phyloP scores from a whole-genome alignment of 2,329 filamentous ascomycete species.

The Penicillium concentricum region DNA sequence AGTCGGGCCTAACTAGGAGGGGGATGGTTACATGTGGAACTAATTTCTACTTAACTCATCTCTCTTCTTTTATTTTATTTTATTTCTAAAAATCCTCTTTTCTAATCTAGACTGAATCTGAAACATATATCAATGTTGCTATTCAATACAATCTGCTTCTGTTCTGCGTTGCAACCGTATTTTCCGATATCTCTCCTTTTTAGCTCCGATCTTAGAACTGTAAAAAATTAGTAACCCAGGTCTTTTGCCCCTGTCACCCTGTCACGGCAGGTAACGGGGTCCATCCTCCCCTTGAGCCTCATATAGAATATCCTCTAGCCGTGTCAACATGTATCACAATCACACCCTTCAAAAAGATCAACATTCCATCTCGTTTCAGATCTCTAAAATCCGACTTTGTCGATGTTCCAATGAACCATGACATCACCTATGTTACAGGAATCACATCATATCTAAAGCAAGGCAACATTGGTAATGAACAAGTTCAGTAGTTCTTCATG shows the following conservation, averaged over 20 bases:
- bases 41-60: conserved; percentile 12
- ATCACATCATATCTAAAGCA: conserved; percentile 7
- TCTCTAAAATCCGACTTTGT: not conserved
- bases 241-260: not conserved
- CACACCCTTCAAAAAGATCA: not conserved
- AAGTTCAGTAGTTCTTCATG: not conserved
- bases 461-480: not conserved
- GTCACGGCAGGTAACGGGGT: not conserved
- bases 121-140: not conserved
- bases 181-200: not conserved
- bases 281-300: conserved; percentile 1
- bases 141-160: not conserved
- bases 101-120: not conserved
- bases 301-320: not conserved
- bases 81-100: not conserved
- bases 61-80: not conserved
- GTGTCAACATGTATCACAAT: not conserved
- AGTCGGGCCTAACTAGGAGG: conserved; percentile 20
- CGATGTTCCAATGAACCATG: conserved; percentile 5
- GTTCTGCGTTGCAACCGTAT: not conserved
- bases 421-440: conserved; percentile 6
- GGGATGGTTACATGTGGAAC: conserved; percentile 31
- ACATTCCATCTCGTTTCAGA: not conserved
- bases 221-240: not conserved
- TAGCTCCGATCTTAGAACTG: not conserved